Base-by-base conservation (phyloP, 148 eudicot species). In the Agrostemma githago region DNA sequence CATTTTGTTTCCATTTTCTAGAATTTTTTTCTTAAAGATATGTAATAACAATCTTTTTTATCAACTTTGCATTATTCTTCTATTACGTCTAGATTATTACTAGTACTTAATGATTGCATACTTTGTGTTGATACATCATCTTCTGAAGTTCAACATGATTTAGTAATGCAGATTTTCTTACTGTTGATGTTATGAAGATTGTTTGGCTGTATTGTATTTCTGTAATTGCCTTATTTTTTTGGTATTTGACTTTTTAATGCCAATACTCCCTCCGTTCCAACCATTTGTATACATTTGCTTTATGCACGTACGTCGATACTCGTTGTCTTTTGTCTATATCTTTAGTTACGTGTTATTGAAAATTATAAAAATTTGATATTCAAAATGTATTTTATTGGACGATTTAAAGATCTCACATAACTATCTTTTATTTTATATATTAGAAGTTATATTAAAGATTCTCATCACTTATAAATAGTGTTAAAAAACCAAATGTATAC, bases 41-140 rank as follows among this genome's bases (percentile, higher is more conserved):
- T 60, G 64, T 60, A 60, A 60, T 60, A 60, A 60, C 64, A 60
- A 60, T 60, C 64, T 60, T 20, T 20, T 19, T n/a, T 60, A 60
- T 60, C 38, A 17, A 60, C 37, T 20, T 60, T 60, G 37, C 34
- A 60, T 60, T 20, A 20, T 60, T 60, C 64, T 60, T 60, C 56
- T 60, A 17, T 19, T 17, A 60, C 8, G 20, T 37, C 64, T 60
- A 60, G 64, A 60, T 60, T 60, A 26, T 26, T 26, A 26, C 34
- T 26, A 26, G 34, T 26, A 60, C 64, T 60, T 8, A 8, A 21
- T 60, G 64, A 19, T 10, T 51, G 56, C 56, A 51, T 51, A 17
- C 37, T 60, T 60, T 60, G 21, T 5, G 9, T 60, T 8, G 64
- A 6, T 19, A 8, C 37, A n/a, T 19, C 38, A n/a, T 60, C 12